Base-by-base conservation (phyloP, 306 rosid species). In the Cicer yamashitae region DNA sequence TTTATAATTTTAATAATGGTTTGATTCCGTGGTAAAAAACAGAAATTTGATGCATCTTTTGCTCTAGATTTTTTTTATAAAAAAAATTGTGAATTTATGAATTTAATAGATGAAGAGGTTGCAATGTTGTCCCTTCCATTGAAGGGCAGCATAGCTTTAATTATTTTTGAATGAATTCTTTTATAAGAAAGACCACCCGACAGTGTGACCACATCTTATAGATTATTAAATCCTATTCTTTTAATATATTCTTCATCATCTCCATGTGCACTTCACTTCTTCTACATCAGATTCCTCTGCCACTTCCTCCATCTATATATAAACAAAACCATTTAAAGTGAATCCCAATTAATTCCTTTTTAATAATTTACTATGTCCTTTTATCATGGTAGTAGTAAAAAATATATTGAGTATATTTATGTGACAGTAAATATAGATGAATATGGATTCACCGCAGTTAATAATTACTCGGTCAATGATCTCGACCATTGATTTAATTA, bases 241-340 rank as follows among this genome's bases (percentile, higher is more conserved):
- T 30, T 76, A 17, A 63, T 46, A 77, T 86, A 74, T 83, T 82
- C 84, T 77, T 84, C 77, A n/a, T 59, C 44, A 37, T 60, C 61
- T 77, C 77, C 94, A 93, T 89, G 91, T 93, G 93, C 92, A 22
- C 84, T 78, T 84, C 91, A 86, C 87, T 79, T 45, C 87, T 79
- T 45, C 85, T 74, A 45, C 83, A 73, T 71, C 78, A 80, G 84
- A 90, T 86, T 89, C 87, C 82, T 82, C 79, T 76, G 6, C 30
- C 81, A 65, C 70, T 82, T 65, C 65, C 68, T 82, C 77, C 70
- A 62, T 79, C 73, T 14, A 45, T 67, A 7, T 68, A 66, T 87
- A 71, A 82, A 85, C 82, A 82, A 82, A 87, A 82, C 78, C 70
- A 82, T 54, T 71, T 60, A 47, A 59, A 67, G 58, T 46, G 71